phyloP scores from a whole-genome alignment of 768 basidiomycete species.

The Hirschioporus abietinus region DNA sequence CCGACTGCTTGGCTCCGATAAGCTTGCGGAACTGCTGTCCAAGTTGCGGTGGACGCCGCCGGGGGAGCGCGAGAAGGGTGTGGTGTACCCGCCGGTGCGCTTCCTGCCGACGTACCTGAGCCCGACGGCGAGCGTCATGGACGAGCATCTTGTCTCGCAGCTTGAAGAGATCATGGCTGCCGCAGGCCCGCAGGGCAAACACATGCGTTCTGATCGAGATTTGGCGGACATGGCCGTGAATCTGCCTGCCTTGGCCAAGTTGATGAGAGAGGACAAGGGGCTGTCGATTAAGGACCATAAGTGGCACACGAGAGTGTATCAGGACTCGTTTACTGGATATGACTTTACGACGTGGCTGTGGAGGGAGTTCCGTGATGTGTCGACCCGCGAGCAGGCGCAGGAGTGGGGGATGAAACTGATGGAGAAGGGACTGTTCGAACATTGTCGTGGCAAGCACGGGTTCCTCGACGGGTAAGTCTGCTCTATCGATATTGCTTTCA shows the following conservation, averaged over 20 bases:
- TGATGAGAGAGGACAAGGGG: slow-evolving; percentile 82
- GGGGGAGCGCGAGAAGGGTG: slow-evolving; percentile 39
- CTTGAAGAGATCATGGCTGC: slow-evolving; percentile 72
- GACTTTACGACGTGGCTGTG: slow-evolving; percentile 91
- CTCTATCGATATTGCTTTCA: not conserved
- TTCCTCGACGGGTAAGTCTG: slow-evolving; percentile 79
- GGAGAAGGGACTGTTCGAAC: slow-evolving; percentile 82
- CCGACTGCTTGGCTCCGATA: slow-evolving; percentile 84
- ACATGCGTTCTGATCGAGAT: slow-evolving; percentile 73
- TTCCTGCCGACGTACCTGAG: slow-evolving; percentile 83
- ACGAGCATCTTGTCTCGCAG: slow-evolving; percentile 72
- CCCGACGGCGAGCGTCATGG: slow-evolving; percentile 73
- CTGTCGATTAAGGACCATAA: slow-evolving; percentile 78
- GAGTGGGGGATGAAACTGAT: slow-evolving; percentile 75
- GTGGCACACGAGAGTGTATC: slow-evolving; percentile 73
- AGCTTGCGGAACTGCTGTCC: slow-evolving; percentile 83
- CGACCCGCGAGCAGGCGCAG: slow-evolving; percentile 70
- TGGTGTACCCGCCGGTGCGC: slow-evolving; percentile 50
- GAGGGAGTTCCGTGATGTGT: slow-evolving; percentile 86
- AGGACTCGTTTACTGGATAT: slow-evolving; percentile 82
- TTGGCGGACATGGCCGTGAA: slow-evolving; percentile 52
- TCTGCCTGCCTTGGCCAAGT: slow-evolving; percentile 61
- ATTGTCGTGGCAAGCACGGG: slow-evolving; percentile 70
- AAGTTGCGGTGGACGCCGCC: slow-evolving; percentile 75
- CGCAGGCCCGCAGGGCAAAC: slow-evolving; percentile 69